phyloP scores from a whole-genome alignment of 139 green algal species.

The Bryopsis sp. region DNA sequence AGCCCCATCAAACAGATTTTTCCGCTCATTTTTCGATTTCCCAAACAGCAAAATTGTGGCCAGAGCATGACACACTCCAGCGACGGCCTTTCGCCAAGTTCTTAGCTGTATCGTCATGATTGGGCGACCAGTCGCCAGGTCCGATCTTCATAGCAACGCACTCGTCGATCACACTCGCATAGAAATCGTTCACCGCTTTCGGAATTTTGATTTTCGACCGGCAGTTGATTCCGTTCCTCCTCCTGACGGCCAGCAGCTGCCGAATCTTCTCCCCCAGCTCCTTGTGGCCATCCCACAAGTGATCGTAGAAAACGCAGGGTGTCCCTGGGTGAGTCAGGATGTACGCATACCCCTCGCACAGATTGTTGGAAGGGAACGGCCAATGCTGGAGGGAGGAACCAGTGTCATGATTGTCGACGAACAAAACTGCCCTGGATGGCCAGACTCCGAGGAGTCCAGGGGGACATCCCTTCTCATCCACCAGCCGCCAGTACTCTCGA shows the following conservation, averaged over 20 bases:
- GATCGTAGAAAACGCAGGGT: conserved; percentile 84
- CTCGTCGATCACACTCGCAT: conserved; percentile 75
- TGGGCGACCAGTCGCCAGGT: conserved; percentile 65
- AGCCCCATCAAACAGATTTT: not conserved
- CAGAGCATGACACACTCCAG: conserved; percentile 48
- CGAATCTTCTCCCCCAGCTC: conserved; percentile 50
- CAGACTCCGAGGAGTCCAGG: conserved; percentile 76
- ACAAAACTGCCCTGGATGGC: conserved; percentile 81
- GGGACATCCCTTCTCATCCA: conserved; percentile 74
- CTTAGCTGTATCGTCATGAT: conserved; percentile 35
- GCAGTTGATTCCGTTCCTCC: conserved; percentile 53
- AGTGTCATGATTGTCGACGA: conserved; percentile 91
- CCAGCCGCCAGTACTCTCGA: conserved; percentile 90
- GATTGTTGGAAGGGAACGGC: conserved; percentile 59
- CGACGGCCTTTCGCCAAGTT: conserved; percentile 34
- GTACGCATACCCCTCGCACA: conserved; percentile 85
- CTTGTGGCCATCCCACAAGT: conserved; percentile 42
- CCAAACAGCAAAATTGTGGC: conserved; percentile 76
- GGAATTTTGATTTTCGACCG: conserved; percentile 16
- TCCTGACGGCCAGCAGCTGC: conserved; percentile 64
- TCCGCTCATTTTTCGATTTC: too few species aligned
- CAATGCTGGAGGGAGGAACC: conserved; percentile 75
- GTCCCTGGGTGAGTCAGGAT: conserved; percentile 89
- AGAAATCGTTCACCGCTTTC: conserved; percentile 51
- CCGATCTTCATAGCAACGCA: conserved; percentile 68